A percentile compares a stretch with the other conserved stretches of the same genome.
These are phyloP conservation scores for Vigna unguiculata DNA, from an alignment of 306 rosid genomes.

Conservation along the genomic window DNA sequence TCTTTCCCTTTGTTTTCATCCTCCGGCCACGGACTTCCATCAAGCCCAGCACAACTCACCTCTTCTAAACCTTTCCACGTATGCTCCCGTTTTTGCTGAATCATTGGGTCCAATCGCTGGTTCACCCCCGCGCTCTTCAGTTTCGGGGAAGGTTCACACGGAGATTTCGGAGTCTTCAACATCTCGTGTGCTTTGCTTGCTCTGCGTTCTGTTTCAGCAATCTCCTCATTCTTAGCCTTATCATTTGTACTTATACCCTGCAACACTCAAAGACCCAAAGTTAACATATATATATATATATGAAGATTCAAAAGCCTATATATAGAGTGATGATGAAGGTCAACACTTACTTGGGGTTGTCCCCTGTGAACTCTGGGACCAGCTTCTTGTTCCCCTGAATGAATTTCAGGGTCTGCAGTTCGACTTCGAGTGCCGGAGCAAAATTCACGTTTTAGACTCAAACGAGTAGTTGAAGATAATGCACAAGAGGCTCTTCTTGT, in stretches of 20 bases:
- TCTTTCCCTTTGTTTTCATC: constrained; percentile 18
- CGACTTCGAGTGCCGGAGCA: constrained; percentile 47
- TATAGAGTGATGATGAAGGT: not conserved
- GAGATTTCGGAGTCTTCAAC: constrained; percentile 47
- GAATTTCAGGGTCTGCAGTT: constrained; percentile 70
- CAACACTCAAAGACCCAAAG: not conserved
- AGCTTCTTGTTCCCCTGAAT: constrained; percentile 58
- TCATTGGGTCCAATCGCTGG: constrained; percentile 52
- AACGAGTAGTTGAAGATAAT: constrained; percentile 4
- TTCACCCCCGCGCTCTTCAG: constrained; percentile 59
- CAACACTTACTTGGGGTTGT: constrained; percentile 49
- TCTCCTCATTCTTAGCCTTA: not conserved
- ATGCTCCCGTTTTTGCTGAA: constrained; percentile 60
- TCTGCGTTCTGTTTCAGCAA: constrained; percentile 29
- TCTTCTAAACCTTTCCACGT: constrained; percentile 39
- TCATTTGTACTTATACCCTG: constrained; percentile 48
- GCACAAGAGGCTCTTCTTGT: constrained; percentile 35
- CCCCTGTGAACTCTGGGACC: constrained; percentile 49
- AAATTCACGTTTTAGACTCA: constrained; percentile 43
- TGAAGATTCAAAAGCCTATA: not conserved
- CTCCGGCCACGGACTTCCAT: constrained; percentile 65
- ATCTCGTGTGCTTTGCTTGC: constrained; percentile 31
- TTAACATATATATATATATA: not conserved
- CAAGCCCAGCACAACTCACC: constrained; percentile 65
- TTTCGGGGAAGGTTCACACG: constrained; percentile 50